Conservation (phyloP, 2,329 filamentous ascomycete genomes). For the Chalaropsis ovoidea region DNA sequence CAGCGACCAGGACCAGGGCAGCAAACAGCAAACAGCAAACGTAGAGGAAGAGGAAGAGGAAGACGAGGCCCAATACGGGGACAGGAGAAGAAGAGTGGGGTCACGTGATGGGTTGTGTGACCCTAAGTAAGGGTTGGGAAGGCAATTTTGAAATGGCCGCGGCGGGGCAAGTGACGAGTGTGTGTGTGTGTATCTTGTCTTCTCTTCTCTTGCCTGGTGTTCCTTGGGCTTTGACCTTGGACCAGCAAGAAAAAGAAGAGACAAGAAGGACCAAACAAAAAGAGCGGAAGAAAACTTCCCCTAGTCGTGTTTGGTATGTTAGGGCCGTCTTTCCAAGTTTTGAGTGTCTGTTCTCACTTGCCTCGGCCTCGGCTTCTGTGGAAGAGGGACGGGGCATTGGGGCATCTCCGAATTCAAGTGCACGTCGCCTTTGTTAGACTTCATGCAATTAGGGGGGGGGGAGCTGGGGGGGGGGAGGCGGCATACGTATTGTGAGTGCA, state of each 20-base stretch:
- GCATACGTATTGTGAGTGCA: too few species aligned
- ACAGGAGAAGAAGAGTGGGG: too few species aligned
- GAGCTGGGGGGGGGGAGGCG: too few species aligned
- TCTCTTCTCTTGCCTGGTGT: neutral
- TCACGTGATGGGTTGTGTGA: too few species aligned
- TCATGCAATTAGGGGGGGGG: too few species aligned
- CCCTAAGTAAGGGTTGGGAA: too few species aligned
- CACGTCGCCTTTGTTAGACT: neutral
- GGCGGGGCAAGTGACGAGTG: too few species aligned
- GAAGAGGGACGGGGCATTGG: neutral
- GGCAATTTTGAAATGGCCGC: neutral
- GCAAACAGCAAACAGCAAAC: neutral
- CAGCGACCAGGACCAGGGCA: neutral
- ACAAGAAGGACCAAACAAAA: neutral
- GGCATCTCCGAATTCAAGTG: neutral
- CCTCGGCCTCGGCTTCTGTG: neutral
- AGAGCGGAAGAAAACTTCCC: neutral
- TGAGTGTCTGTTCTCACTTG: neutral
- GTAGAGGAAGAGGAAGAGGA: neutral
- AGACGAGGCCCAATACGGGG: too few species aligned
- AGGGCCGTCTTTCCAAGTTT: neutral
- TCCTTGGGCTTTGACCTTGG: neutral
- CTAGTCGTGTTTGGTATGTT: conserved; percentile 1
- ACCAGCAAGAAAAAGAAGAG: neutral
- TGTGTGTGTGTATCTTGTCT: neutral